These are phyloP conservation scores for Aspergillus proliferans DNA, from an alignment of 2,329 filamentous ascomycete genomes.

Conservation along the genomic window DNA sequence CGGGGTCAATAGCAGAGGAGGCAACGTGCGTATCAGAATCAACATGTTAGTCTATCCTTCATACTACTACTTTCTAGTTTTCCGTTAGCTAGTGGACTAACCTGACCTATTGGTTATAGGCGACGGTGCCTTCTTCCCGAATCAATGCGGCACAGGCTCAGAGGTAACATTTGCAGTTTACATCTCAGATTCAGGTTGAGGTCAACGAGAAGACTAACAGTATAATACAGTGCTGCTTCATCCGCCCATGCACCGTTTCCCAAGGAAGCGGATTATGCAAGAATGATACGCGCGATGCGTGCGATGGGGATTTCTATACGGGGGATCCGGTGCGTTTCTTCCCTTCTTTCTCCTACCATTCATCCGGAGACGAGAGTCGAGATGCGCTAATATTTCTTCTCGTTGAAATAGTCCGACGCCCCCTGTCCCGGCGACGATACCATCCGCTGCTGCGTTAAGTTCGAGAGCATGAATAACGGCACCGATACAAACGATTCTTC, in stretches of 20 bases:
- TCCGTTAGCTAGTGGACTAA: too few relatives aligned
- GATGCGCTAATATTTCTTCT: too few relatives aligned
- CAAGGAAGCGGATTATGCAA: not conserved
- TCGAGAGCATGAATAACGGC: not conserved
- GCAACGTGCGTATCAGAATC: too few relatives aligned
- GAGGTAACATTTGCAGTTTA: not conserved
- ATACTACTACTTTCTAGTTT: too few relatives aligned
- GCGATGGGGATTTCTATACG: not conserved
- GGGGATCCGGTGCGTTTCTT: not conserved
- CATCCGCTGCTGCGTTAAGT: not conserved
- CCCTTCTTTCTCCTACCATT: too few relatives aligned
- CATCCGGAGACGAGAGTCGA: not conserved
- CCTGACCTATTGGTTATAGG: not conserved
- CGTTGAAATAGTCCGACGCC: not conserved
- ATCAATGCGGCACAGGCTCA: not conserved
- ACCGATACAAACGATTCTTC: not conserved
- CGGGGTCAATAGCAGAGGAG: too few relatives aligned
- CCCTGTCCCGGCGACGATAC: not conserved
- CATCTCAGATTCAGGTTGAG: not conserved
- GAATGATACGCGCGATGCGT: not conserved
- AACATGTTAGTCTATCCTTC: too few relatives aligned
- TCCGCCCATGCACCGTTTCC: not conserved
- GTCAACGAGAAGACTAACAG: not conserved
- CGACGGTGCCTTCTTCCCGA: not conserved
- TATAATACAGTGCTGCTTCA: not conserved